These are phyloP conservation scores for Paramecium primaurelia DNA, from an alignment of 73 alveolate genomes.

Conservation along the genomic window DNA sequence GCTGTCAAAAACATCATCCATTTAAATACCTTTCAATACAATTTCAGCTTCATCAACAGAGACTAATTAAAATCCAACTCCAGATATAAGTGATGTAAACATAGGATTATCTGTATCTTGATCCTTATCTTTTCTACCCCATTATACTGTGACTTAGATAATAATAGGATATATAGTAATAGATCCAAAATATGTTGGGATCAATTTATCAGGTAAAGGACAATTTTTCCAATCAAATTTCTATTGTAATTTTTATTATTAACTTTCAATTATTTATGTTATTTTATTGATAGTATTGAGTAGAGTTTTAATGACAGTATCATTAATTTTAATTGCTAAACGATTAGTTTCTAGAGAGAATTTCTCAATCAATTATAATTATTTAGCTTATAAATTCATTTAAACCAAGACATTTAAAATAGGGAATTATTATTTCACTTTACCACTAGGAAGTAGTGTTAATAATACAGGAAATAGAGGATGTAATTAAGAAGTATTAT, in stretches of 20 bases:
- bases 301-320: not conserved
- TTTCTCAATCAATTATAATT: not conserved
- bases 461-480: conserved; percentile 1
- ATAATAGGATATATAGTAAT: conserved; percentile 22
- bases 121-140: not conserved
- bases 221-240: conserved; percentile 46
- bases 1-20: conserved; percentile 71
- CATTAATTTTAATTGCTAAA: not conserved
- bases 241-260: not conserved
- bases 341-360: not conserved
- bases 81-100: conserved; percentile 42
- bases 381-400: not conserved
- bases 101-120: conserved; percentile 23
- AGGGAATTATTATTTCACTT: not conserved
- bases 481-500: not conserved
- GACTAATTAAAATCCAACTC: conserved; percentile 78
- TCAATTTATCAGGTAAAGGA: conserved; percentile 26
- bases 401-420: not conserved
- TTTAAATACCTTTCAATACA: conserved; percentile 62
- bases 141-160: not conserved
- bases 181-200: conserved; percentile 47
- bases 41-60: conserved; percentile 84
- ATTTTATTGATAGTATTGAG: not conserved
- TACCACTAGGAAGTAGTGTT: not conserved
- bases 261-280: not conserved